Evolutionary conservation across 176 grass and related monocot genomes (phyloP).

Genomic region (Carex myosuroides): DNA sequence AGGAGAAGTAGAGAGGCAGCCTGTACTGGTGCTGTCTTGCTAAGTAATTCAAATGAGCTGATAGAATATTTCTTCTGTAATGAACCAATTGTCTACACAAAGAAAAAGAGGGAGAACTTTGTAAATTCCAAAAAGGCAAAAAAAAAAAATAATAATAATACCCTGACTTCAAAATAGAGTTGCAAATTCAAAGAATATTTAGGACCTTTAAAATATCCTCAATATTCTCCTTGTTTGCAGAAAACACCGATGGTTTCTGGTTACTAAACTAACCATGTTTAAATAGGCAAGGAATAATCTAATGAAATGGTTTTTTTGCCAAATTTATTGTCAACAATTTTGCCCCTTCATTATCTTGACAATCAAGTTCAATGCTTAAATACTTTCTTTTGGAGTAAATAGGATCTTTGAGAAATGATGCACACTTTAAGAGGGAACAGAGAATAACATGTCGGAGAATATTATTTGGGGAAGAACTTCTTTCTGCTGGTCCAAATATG

Average conservation of each 20-base stretch:
- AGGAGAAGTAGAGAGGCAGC: slow-evolving; percentile 33
- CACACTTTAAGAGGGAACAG: not conserved
- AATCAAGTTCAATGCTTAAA: not conserved
- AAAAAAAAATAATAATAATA: not conserved
- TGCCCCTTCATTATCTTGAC: not conserved
- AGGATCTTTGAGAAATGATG: not conserved
- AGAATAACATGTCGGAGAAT: not conserved
- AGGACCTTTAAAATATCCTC: not conserved
- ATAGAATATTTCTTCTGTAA: slow-evolving; percentile 57
- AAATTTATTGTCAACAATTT: not conserved
- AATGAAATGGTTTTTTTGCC: not conserved
- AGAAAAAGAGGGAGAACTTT: not conserved
- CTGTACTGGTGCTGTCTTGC: slow-evolving; percentile 46
- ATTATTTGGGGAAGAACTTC: not conserved
- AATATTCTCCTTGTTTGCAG: not conserved
- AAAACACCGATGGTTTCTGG: not conserved
- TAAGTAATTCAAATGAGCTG: slow-evolving; percentile 42
- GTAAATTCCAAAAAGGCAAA: not conserved
- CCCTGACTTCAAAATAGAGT: not conserved
- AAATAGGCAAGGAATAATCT: not conserved
- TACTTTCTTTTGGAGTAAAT: not conserved
- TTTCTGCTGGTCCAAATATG: not conserved
- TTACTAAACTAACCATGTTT: not conserved
- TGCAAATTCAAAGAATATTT: not conserved
- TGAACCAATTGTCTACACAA: slow-evolving; percentile 38